Base-by-base conservation (phyloP, 129 eudicot species). In the Helianthus annuus region DNA sequence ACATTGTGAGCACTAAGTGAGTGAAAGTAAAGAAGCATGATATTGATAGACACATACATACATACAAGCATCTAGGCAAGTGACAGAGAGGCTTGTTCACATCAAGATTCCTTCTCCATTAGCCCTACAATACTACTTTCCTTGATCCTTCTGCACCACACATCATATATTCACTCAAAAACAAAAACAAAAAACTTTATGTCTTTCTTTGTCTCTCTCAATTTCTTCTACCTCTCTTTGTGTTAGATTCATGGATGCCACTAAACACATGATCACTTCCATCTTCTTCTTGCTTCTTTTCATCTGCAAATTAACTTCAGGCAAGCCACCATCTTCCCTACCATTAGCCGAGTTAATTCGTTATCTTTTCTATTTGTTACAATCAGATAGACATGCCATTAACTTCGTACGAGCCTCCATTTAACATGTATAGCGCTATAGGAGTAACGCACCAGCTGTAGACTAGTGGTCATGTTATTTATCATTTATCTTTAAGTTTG, bases 101-200 rank as follows among this genome's bases (percentile, higher is more conserved):
- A 58, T 76, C 71, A 78, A 78, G 77, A 78, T 78, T 78, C 81
- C 71, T 61, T 60, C 71, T 61, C 70, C 71, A 34, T 36, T 19
- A 34, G 40, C 49, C 74, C 56, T 42, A 42, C 46, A n/a, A n/a
- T 42, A 42, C 46, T 36, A 73, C 81, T 70, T 78, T 78, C 72
- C 39, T 51, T 54, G 57, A 54, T 56, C 72, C 44, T 32, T 78
- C 72, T 70, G 42, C 71, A 64, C 81, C 77, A 70, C 81, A 78
- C 61, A 76, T 45, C 81, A 78, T 69, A 76, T 45, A 17, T 15
- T 49, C 57, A 59, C 51, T 45, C 48, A 49, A 5, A 42, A 6
- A 6, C 10, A 42, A 7, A 6, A 42, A 42, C 10, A 40, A 40
- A 40, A 40, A 40, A 27, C 19, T 29, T 13, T 14, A 34, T 60